Conservation (phyloP, 164 flowering plant genomes). For the Echeveria elegans region DNA sequence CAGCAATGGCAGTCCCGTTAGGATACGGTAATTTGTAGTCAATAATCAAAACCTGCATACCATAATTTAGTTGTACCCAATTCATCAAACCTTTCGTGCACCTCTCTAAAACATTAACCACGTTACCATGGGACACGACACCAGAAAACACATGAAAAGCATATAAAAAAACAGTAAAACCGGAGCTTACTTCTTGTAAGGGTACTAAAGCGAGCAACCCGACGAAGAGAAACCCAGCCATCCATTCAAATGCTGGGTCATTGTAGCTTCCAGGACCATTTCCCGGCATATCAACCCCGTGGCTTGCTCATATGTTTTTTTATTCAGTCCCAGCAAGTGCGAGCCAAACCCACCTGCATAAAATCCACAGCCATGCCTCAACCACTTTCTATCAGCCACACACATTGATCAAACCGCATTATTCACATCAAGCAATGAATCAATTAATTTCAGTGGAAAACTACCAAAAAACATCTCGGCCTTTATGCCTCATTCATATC, state of each 20-base stretch:
- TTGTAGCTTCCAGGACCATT: conserved; percentile 40
- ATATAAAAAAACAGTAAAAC: not conserved
- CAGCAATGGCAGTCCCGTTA: conserved; percentile 65
- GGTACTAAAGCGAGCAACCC: conserved; percentile 61
- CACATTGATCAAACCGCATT: too few species aligned
- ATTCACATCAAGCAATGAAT: too few species aligned
- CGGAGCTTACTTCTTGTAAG: conserved; percentile 28
- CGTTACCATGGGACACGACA: not conserved
- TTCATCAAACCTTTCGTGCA: not conserved
- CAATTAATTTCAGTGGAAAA: too few species aligned
- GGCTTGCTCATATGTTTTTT: conserved; percentile 49
- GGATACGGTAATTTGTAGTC: conserved; percentile 52
- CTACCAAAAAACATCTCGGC: too few species aligned
- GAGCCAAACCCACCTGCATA: conserved; percentile 49
- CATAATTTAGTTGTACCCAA: not conserved
- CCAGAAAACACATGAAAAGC: not conserved
- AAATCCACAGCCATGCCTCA: not conserved
- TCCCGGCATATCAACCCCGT: conserved; percentile 51
- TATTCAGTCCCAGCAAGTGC: conserved; percentile 43
- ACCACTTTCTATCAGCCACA: too few species aligned
- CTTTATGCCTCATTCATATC: too few species aligned
- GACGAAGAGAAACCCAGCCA: conserved; percentile 53
- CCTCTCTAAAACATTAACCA: not conserved
- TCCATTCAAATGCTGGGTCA: conserved; percentile 59
- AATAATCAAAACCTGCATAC: conserved; percentile 49